phyloP scores from a whole-genome alignment of 306 rosid genomes.

The Hylodesmum podocarpum region DNA sequence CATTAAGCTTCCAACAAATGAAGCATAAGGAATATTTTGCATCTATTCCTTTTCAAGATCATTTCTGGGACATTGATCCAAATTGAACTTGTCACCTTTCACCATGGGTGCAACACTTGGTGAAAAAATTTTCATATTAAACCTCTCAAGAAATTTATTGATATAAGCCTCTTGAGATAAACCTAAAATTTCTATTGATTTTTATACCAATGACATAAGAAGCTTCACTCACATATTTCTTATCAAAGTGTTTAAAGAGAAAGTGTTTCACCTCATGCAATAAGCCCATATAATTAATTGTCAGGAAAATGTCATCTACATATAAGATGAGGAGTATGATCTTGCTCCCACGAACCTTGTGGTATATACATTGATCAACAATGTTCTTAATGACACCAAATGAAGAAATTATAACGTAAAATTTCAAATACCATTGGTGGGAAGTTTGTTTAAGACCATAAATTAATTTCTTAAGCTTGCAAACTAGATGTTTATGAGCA shows the following conservation, averaged over 20 bases:
- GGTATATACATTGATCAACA: not conserved
- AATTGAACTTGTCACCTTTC: not conserved
- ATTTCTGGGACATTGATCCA: not conserved
- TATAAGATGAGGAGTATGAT: not conserved
- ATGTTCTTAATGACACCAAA: not conserved
- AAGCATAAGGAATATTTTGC: too few species aligned
- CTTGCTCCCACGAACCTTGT: not conserved
- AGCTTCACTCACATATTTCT: not conserved
- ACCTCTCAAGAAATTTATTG: not conserved
- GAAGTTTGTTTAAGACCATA: not conserved
- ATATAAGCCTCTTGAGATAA: not conserved
- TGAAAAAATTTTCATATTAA: not conserved
- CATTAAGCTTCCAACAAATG: not conserved
- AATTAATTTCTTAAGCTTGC: not conserved
- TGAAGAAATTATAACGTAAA: not conserved
- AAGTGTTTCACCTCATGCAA: not conserved
- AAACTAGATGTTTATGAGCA: not conserved
- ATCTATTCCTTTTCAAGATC: too few species aligned
- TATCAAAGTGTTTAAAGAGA: not conserved
- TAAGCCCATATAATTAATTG: not conserved
- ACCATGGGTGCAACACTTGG: not conserved
- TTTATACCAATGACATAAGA: not conserved
- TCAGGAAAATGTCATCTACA: not conserved
- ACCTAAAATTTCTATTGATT: not conserved
- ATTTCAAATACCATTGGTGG: not conserved